phyloP scores from a whole-genome alignment of 805 yeast genomes.

The Peterozyma xylosa region DNA sequence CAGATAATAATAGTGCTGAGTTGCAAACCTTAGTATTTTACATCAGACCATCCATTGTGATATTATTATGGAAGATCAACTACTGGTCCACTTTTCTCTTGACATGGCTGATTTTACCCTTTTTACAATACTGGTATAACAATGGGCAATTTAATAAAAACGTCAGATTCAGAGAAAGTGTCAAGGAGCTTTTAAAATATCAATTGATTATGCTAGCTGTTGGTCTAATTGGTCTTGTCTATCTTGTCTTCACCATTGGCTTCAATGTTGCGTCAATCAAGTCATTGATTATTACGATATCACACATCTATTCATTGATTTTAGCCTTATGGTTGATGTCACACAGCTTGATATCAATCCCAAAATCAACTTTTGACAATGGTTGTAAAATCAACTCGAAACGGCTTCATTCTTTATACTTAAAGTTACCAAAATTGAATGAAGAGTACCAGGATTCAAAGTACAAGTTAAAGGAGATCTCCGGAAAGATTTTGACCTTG shows the following conservation, averaged over 20 bases:
- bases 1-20: constrained; percentile 23
- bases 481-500: constrained; percentile 49
- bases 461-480: constrained; percentile 54
- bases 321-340: constrained; percentile 81
- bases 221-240: constrained; percentile 48
- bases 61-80: constrained; percentile 62
- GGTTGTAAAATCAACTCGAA: constrained; percentile 1
- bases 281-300: constrained; percentile 62
- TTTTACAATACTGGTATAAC: constrained; percentile 63
- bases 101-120: constrained; percentile 73
- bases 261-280: constrained; percentile 48
- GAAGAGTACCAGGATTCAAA: constrained; percentile 60
- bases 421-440: constrained; percentile 46
- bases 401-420: constrained; percentile 23
- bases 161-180: constrained; percentile 46
- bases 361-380: constrained; percentile 29
- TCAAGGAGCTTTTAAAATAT: constrained; percentile 48
- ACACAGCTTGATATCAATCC: constrained; percentile 67
- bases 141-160: constrained; percentile 54
- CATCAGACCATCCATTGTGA: constrained; percentile 35
- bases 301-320: constrained; percentile 70
- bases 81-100: constrained; percentile 78
- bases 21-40: constrained; percentile 28
- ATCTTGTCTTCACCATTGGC: constrained; percentile 38
- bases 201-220: constrained; percentile 49